Evolutionary conservation across 1,284 basidiomycete genomes (phyloP).

Genomic region (Austroboletus niveus): DNA sequence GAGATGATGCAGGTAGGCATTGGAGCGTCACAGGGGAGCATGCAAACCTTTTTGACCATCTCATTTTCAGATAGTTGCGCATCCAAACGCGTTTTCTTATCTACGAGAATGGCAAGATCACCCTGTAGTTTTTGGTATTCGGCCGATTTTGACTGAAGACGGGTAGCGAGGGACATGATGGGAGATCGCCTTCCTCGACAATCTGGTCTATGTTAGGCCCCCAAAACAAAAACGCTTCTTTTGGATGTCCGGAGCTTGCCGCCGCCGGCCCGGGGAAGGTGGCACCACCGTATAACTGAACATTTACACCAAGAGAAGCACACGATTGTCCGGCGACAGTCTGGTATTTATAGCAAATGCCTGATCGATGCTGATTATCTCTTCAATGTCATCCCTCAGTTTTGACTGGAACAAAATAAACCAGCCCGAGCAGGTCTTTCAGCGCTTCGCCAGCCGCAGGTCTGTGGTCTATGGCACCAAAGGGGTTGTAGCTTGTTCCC

Average conservation of each 20-base stretch:
- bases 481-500: constrained; percentile 86
- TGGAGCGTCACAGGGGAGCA: neutral
- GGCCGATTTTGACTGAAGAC: constrained; percentile 61
- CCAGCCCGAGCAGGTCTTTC: constrained; percentile 55
- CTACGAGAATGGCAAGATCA: constrained; percentile 71
- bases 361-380: neutral
- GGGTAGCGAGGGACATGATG: constrained; percentile 47
- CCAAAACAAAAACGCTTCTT: neutral
- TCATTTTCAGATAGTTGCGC: constrained; percentile 92
- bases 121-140: constrained; percentile 81
- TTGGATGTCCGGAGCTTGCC: too few relatives aligned
- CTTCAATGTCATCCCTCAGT: constrained; percentile 40
- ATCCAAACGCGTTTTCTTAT: constrained; percentile 80
- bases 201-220: too few relatives aligned
- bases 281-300: too few relatives aligned
- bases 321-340: too few relatives aligned
- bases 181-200: neutral
- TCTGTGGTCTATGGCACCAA: constrained; percentile 84
- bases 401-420: constrained; percentile 72
- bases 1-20: neutral
- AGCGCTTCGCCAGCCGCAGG: constrained; percentile 66
- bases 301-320: too few relatives aligned
- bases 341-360: too few relatives aligned
- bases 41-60: constrained; percentile 79
- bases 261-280: too few relatives aligned